Evolutionary conservation across 129 eudicot species (phyloP).

Genomic region (Rutidosis leptorrhynchoides): DNA sequence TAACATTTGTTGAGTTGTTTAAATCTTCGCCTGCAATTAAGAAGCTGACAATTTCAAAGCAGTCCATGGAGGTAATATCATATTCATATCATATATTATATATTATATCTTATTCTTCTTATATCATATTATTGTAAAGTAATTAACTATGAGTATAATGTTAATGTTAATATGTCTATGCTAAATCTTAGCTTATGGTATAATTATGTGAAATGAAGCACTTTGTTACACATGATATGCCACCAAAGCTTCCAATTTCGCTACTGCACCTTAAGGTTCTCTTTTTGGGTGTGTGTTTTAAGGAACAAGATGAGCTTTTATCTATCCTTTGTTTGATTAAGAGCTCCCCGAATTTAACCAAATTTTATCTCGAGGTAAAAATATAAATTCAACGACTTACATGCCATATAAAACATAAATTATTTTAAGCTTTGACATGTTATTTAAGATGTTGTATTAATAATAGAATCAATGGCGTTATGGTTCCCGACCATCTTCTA

Average conservation of each 20-base stretch:
- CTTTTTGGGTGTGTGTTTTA: neutral
- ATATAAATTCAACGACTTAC: neutral
- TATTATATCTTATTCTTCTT: neutral
- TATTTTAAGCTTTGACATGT: too few relatives aligned
- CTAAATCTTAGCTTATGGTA: neutral
- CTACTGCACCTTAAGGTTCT: neutral
- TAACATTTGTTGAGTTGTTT: neutral
- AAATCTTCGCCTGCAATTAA: neutral
- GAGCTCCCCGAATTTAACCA: neutral
- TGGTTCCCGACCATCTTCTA: neutral
- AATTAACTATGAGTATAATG: too few relatives aligned
- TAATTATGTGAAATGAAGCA: neutral
- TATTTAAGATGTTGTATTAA: too few relatives aligned
- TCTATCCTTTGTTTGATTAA: slow-evolving; percentile 5
- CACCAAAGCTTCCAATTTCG: neutral
- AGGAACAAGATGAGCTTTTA: neutral
- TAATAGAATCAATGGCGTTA: neutral
- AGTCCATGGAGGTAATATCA: slow-evolving; percentile 8
- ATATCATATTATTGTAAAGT: too few relatives aligned
- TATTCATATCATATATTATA: too few relatives aligned
- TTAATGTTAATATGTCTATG: neutral
- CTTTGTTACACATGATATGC: neutral
- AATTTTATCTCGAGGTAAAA: neutral
- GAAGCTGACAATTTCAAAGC: neutral
- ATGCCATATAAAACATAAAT: too few relatives aligned